Percentiles rank a stretch among this genome's conserved stretches.
Conservation (phyloP, 306 rosid species). For the Boehmeria nivea region DNA sequence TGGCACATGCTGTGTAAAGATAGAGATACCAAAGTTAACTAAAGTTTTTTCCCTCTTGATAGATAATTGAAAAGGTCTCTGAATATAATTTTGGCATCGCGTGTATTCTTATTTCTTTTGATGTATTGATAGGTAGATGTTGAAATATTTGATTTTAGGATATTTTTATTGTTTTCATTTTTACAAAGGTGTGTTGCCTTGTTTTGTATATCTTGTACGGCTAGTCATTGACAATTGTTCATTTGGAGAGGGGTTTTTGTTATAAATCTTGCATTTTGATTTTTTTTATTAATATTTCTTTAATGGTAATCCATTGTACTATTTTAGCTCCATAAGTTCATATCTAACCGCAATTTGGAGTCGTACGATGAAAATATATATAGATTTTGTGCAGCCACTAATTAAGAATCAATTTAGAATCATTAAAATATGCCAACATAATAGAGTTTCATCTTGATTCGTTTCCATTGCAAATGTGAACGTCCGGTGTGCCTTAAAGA, state of each 20-base stretch:
- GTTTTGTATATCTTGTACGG: constrained; percentile 14
- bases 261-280: background rate
- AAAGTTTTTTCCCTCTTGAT: constrained; percentile 5
- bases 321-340: no score
- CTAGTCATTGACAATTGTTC: constrained; percentile 6
- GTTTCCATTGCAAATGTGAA: no score
- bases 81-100: constrained; percentile 25
- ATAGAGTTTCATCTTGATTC: no score
- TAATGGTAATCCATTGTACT: no score
- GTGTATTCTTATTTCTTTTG: constrained; percentile 14
- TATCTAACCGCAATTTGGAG: no score
- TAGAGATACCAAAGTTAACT: constrained; percentile 62
- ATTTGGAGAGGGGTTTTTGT: background rate
- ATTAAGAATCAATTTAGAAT: no score
- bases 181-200: constrained; percentile 8
- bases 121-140: constrained; percentile 25
- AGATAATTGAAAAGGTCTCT: background rate
- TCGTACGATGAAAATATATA: no score
- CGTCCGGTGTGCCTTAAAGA: no score
- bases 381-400: no score
- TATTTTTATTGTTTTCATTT: constrained; percentile 13
- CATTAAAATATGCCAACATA: no score
- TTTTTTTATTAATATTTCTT: no score
- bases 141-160: constrained; percentile 11
- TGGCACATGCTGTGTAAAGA: constrained; percentile 93